Evolutionary conservation across 192 early-diverging fungal genomes (phyloP), one percentile per base, ranked within the genome.

Genomic region (Umbelopsis ramanniana): DNA sequence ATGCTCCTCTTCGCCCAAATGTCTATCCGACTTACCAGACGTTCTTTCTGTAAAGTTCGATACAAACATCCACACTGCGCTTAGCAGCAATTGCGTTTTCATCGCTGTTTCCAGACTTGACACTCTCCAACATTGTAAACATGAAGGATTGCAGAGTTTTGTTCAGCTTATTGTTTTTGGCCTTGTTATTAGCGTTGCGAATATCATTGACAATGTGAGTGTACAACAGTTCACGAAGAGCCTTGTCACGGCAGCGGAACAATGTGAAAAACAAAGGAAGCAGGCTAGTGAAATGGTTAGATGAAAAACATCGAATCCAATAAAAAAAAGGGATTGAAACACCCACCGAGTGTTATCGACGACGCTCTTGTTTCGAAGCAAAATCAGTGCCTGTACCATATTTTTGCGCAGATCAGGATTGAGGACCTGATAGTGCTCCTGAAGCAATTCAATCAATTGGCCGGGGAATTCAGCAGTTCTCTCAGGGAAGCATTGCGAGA

Each of bases 91-190:
- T 90, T 52, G 89, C 89, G 53, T 90, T 89, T 72, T 92, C 91
- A 35, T 81, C 75, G 72, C 84, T 86, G 74, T 87, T 89, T 46
- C 87, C 87, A 2, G 87, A 81, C 48, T 89, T 88, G 15, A 89
- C 86, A 46, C 87, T 84, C 48, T 89, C 91, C 22, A 98, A 82
- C 90, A 99, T 96, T 60, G 91, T 97, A 80, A 96, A 99, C 97
- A 99, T 98, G 74, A 93, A 97, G 68, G 93, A 93, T 84, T 98
- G 98, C 50, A 99, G 84, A 21, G 93, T 90, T 79, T 97, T 98
- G 90, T 99, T 99, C 57, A 99, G 84, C 79, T 94, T 94, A 89
- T 97, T 96, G 87, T 99, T 98, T 81, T 95, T 96, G 33, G 89
- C 85, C 77, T 96, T 96, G 37, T 85, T 87, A 84, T 98, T 99